Percentiles rank a stretch among this genome's conserved stretches.
Evolutionary conservation across 2,329 filamentous ascomycete genomes (phyloP).

Genomic region (Fusarium robinianum): DNA sequence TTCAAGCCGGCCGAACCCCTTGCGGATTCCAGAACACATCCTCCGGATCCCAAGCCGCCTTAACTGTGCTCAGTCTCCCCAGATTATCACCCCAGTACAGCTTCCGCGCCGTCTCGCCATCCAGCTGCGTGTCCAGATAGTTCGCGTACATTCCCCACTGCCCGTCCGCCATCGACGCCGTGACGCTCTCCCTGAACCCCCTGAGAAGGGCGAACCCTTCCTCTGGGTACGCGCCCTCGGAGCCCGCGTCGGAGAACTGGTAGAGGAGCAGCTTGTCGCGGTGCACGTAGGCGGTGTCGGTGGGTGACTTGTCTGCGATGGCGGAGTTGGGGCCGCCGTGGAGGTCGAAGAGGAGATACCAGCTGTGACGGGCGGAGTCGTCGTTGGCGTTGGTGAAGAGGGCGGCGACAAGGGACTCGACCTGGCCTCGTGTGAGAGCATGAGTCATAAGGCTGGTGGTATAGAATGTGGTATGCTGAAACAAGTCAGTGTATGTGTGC

Average conservation of each 20-base stretch:
- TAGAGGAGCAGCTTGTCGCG: conserved; percentile 54
- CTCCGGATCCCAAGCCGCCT: conserved; percentile 43
- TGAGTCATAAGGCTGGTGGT: conserved; percentile 38
- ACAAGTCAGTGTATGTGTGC: conserved; percentile 1
- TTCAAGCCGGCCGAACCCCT: conserved; percentile 23
- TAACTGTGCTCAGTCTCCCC: conserved; percentile 40
- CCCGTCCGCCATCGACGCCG: conserved; percentile 31
- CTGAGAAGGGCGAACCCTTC: conserved; percentile 43
- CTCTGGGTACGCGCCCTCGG: conserved; percentile 36
- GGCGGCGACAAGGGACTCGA: conserved; percentile 26
- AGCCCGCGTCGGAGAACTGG: conserved; percentile 52
- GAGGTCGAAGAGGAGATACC: conserved; percentile 38
- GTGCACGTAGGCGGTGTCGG: conserved; percentile 45
- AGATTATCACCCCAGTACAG: conserved; percentile 47
- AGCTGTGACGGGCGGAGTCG: conserved; percentile 14
- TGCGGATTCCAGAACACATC: conserved; percentile 50
- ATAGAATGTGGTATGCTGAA: conserved; percentile 39
- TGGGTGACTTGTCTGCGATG: conserved; percentile 35
- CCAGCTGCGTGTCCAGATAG: conserved; percentile 46
- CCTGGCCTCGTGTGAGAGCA: conserved; percentile 28
- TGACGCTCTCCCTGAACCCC: conserved; percentile 43
- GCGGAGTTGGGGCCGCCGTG: conserved; percentile 44
- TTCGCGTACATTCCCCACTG: conserved; percentile 49
- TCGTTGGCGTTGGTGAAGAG: conserved; percentile 29
- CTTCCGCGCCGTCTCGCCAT: conserved; percentile 39